Percentiles rank a stretch among this genome's conserved stretches.
These are phyloP conservation scores for Trichoderma guizhouense DNA, from an alignment of 2,329 filamentous ascomycete genomes.

Conservation along the genomic window DNA sequence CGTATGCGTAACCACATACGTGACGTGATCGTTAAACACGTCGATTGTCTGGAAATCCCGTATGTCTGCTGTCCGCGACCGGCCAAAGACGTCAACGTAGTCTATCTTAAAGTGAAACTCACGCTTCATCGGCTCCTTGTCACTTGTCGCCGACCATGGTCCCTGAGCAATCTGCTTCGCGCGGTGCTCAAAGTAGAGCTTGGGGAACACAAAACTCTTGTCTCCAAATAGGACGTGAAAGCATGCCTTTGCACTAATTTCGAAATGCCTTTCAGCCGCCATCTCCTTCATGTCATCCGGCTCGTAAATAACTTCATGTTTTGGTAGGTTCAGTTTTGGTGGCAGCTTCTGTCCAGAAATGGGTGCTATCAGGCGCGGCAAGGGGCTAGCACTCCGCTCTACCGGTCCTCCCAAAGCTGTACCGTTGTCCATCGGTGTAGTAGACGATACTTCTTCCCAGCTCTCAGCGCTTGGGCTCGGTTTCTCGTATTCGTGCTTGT, in stretches of 20 bases:
- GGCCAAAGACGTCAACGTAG: slow-evolving; percentile 62
- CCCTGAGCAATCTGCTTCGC: slow-evolving; percentile 80
- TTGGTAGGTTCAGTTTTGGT: slow-evolving; percentile 77
- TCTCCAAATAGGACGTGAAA: slow-evolving; percentile 97
- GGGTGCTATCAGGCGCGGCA: slow-evolving; percentile 36
- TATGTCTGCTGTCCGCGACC: slow-evolving; percentile 59
- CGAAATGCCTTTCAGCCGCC: slow-evolving; percentile 76
- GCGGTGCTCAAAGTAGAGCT: slow-evolving; percentile 79
- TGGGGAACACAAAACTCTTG: slow-evolving; percentile 89
- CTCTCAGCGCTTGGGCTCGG: slow-evolving; percentile 75
- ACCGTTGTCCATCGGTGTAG: slow-evolving; percentile 57
- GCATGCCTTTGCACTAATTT: slow-evolving; percentile 87
- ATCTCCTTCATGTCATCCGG: slow-evolving; percentile 76
- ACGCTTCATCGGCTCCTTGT: slow-evolving; percentile 68
- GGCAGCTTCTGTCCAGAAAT: slow-evolving; percentile 38
- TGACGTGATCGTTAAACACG: slow-evolving; percentile 70
- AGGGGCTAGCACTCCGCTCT: slow-evolving; percentile 32
- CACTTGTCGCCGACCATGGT: slow-evolving; percentile 66
- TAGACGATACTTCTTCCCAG: slow-evolving; percentile 77
- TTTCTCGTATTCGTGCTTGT: slow-evolving; percentile 57
- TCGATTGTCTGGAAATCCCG: slow-evolving; percentile 86
- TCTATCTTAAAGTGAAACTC: slow-evolving; percentile 79
- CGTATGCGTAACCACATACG: slow-evolving; percentile 61
- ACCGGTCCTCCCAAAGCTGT: slow-evolving; percentile 40
- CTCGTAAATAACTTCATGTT: slow-evolving; percentile 76